These are phyloP conservation scores for Platismatia glauca DNA, from an alignment of 495 filamentous ascomycete species.

Conservation along the genomic window DNA sequence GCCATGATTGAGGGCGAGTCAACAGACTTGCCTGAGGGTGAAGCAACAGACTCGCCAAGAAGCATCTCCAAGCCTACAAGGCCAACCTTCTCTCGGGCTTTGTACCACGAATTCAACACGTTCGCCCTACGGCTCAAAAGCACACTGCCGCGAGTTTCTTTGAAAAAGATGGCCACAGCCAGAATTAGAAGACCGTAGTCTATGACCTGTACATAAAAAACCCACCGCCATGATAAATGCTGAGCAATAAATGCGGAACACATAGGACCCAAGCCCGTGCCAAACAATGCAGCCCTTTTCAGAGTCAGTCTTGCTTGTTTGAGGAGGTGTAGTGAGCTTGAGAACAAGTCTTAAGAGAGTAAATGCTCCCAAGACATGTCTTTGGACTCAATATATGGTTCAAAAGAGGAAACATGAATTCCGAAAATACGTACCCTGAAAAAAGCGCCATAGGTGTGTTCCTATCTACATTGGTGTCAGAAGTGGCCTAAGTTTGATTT, in stretches of 20 bases:
- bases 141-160: constrained; percentile 77
- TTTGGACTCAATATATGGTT: no score
- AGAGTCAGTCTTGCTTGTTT: no score
- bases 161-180: constrained; percentile 57
- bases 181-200: constrained; percentile 54
- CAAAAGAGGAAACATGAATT: no score
- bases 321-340: no score
- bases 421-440: no score
- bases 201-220: constrained; percentile 82
- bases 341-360: no score
- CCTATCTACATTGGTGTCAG: constrained; percentile 33
- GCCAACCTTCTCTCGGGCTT: constrained; percentile 56
- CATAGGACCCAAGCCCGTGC: constrained; percentile 75
- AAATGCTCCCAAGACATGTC: no score
- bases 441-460: constrained; percentile 91
- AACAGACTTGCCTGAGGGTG: no score
- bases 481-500: neutral
- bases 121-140: constrained; percentile 69
- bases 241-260: constrained; percentile 61
- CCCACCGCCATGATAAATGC: constrained; percentile 70
- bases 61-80: constrained; percentile 52
- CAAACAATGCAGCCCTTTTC: constrained; percentile 62
- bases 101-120: constrained; percentile 72
- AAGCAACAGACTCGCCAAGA: no score
- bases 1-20: no score